Evolutionary conservation across 257 asterid species (phyloP).

Genomic region (Handroanthus guayacan): DNA sequence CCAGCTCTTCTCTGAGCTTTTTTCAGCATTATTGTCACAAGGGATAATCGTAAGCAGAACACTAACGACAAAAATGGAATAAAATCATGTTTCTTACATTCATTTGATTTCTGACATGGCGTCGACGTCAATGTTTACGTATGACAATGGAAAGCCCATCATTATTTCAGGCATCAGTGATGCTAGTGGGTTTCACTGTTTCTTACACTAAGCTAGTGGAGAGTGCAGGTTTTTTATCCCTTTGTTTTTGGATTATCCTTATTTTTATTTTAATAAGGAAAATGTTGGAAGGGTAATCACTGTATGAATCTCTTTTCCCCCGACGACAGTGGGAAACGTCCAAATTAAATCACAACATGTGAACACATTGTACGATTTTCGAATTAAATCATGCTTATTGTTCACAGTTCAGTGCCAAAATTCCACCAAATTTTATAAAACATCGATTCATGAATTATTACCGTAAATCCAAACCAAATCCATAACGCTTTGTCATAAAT

Average conservation of each 20-base stretch:
- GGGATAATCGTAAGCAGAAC: conserved; percentile 32
- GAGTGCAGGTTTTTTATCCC: conserved; percentile 19
- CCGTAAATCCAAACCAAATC: no score
- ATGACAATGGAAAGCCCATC: conserved; percentile 37
- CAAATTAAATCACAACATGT: no score
- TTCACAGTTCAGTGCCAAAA: no score
- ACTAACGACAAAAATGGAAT: conserved; percentile 26
- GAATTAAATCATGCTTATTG: no score
- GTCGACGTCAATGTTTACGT: conserved; percentile 30
- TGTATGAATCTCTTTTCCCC: background rate
- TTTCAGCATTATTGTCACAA: conserved; percentile 43
- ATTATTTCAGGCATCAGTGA: conserved; percentile 29
- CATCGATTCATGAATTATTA: background rate
- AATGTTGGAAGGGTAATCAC: background rate
- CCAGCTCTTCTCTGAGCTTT: conserved; percentile 96
- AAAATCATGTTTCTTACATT: conserved; percentile 20
- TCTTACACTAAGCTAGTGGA: background rate
- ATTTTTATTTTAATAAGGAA: background rate
- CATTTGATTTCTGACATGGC: background rate
- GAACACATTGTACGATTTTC: no score
- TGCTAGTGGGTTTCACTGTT: conserved; percentile 31
- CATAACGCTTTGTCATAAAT: no score
- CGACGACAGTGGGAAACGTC: no score
- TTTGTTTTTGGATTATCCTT: background rate
- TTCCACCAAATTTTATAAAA: no score